Evolutionary conservation across 75 land plant species (phyloP), one percentile per base, ranked within the genome.

Genomic region (Sequoia sempervirens): DNA sequence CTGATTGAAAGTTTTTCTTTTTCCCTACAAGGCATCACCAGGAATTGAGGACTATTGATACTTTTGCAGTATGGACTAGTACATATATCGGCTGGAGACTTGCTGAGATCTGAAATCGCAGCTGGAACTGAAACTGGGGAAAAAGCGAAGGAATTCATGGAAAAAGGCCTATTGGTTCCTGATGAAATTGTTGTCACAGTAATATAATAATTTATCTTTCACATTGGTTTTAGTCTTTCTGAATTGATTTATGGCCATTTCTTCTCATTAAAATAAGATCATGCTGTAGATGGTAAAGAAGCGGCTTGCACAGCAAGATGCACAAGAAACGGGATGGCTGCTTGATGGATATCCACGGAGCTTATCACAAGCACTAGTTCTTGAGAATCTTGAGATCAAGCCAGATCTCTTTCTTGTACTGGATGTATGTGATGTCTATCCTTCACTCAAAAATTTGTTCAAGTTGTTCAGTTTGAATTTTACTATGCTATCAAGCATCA

Each of bases 301-400:
- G 37, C 80, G 93, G 78, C 83, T 97, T 52, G 86, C 87, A 36
- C 86, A 82, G 54, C 72, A 84, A 52, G 93, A 90, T 87, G 95
- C 81, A 34, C 88, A 86, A 81, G 92, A 89, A 73, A 90, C 70
- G 75, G 98, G 99, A 37, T 97, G 99, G 99, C 94, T 97, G 75
- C 84, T 97, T 64, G 99, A 97, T 94, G 99, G 99, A 34, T 97
- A 92, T 85, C 99, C 99, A 36, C 85, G 99, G 74, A 97, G 90
- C 82, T 83, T 81, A 81, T 81, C 92, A 13, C 99, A 97, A 84
- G 99, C 98, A 82, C 78, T 94, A 74, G 92, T 91, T 66, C 91
- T 97, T 76, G 96, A 97, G 78, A 88, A 89, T 17, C 36, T 86
- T 78, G 82, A 84, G 10, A 90, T 95, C 70, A 85, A 87, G 80